Evolutionary conservation across 768 basidiomycete species (phyloP), one percentile per base, ranked within the genome.

Genomic region (Lactarius indigo): DNA sequence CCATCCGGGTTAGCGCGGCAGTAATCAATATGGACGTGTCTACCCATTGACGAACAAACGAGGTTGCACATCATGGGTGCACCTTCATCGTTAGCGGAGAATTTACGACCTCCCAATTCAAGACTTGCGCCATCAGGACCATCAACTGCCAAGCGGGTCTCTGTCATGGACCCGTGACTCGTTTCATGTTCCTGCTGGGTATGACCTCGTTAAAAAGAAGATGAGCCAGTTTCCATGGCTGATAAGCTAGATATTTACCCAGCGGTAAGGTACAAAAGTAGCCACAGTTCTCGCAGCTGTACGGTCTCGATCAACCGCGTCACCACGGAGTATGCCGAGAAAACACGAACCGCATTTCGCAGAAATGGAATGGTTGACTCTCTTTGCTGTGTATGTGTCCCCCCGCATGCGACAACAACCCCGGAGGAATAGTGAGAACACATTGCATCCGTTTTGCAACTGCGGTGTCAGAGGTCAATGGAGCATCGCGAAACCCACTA

Each of bases 41-140:
- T 74, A 1, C 86, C 86, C 75, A 87, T 76, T 23, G 82, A 75
- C 2, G 79, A 76, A 68, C 85, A 88, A 35, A 85, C 72, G 17
- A 86, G 76, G 56, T 79, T 86, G 72, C 87, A 87, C 78, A 87
- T 79, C 83, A 87, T 84, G 0, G 86, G n/a, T n/a, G 86, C 85
- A 7, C 86, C 85, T 41, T 84, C 83, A 59, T 85, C 84, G 31
- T 80, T 78, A 0, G 81, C 69, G 13, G 79, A 83, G 71, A 85
- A 88, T 64, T 80, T 83, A 62, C 80, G 80, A 2, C 87, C 86
- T 59, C 82, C 80, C 2, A 87, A 75, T 68, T 87, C 87, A 0
- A 87, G 61, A 1, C 76, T 73, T 2, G 79, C 78, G 18, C 80
- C 84, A 10, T 85, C 82, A 0, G 81, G 81, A 0, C 83, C 84